Conservation (phyloP, 164 flowering plant species). For the Tetrastigma voinierianum region DNA sequence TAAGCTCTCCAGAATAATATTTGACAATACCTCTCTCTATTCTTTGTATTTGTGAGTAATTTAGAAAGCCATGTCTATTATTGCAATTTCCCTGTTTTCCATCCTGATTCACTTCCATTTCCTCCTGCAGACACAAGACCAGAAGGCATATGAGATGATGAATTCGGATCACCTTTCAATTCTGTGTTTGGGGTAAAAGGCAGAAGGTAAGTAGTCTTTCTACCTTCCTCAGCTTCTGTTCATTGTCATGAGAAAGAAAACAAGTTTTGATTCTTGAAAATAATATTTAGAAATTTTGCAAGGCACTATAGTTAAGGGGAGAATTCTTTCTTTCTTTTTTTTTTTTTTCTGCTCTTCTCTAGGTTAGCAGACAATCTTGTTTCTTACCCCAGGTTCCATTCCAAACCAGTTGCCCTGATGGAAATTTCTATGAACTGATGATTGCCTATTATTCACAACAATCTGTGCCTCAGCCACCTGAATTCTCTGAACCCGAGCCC, state of each 20-base stretch:
- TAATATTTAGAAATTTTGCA: background rate
- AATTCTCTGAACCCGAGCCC: constrained; percentile 42
- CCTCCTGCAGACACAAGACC: constrained; percentile 10
- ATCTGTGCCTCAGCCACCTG: constrained; percentile 28
- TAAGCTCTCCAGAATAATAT: constrained; percentile 16
- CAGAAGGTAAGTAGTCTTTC: too few species aligned
- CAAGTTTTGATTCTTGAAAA: background rate
- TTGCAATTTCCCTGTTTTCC: constrained; percentile 1
- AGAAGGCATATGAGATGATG: background rate
- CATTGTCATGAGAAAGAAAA: too few species aligned
- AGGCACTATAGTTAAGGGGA: too few species aligned
- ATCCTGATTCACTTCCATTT: constrained; percentile 3
- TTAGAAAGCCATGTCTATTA: constrained; percentile 8
- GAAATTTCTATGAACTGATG: constrained; percentile 4
- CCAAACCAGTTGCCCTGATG: background rate
- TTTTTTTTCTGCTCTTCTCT: too few species aligned
- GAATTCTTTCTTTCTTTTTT: too few species aligned
- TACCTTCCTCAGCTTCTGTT: too few species aligned
- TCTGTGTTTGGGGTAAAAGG: too few species aligned
- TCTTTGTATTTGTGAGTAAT: constrained; percentile 12
- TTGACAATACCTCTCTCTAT: constrained; percentile 9
- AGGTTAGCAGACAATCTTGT: too few species aligned
- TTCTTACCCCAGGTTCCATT: constrained; percentile 6
- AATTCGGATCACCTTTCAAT: too few species aligned
- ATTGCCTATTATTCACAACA: constrained; percentile 13